These are phyloP conservation scores for Farysia itapuensis DNA, from an alignment of 1,284 basidiomycete genomes.

Conservation along the genomic window DNA sequence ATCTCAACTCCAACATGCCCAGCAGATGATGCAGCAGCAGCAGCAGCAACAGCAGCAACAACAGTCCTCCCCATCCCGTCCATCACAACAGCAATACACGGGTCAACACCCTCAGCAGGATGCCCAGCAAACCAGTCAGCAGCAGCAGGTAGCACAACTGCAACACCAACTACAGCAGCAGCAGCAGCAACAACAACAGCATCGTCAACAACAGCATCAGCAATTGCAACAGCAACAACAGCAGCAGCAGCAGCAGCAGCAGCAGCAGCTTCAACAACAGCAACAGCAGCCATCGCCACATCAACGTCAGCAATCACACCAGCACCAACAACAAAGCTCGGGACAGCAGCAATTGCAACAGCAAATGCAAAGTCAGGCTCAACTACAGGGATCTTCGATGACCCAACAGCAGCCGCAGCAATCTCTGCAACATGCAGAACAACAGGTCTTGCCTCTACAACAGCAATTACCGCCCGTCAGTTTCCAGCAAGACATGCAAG, in stretches of 20 bases:
- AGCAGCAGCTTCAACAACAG: slow-evolving; percentile 6
- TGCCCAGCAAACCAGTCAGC: background rate
- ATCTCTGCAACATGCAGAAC: slow-evolving; percentile 3
- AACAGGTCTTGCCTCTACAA: slow-evolving; percentile 22
- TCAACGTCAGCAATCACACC: slow-evolving; percentile 5
- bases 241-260: slow-evolving; percentile 8
- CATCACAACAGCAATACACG: no score
- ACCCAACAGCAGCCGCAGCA: slow-evolving; percentile 21
- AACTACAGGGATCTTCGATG: slow-evolving; percentile 6
- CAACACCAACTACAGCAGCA: slow-evolving; percentile 15
- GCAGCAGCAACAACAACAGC: slow-evolving; percentile 11
- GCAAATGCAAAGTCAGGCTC: slow-evolving; percentile 10
- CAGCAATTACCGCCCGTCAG: slow-evolving; percentile 8
- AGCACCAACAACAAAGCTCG: slow-evolving; percentile 6
- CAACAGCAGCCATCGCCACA: slow-evolving; percentile 5
- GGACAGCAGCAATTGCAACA: slow-evolving; percentile 4
- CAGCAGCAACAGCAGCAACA: slow-evolving; percentile 2
- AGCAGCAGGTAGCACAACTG: no score
- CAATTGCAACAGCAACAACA: slow-evolving; percentile 16
- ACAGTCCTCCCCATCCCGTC: background rate
- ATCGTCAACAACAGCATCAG: slow-evolving; percentile 4
- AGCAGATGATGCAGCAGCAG: background rate
- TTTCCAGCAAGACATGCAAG: slow-evolving; percentile 7
- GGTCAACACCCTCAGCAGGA: background rate
- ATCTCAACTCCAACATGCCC: background rate